Conservation (phyloP, 2,329 filamentous ascomycete species). For the Fusarium udum region DNA sequence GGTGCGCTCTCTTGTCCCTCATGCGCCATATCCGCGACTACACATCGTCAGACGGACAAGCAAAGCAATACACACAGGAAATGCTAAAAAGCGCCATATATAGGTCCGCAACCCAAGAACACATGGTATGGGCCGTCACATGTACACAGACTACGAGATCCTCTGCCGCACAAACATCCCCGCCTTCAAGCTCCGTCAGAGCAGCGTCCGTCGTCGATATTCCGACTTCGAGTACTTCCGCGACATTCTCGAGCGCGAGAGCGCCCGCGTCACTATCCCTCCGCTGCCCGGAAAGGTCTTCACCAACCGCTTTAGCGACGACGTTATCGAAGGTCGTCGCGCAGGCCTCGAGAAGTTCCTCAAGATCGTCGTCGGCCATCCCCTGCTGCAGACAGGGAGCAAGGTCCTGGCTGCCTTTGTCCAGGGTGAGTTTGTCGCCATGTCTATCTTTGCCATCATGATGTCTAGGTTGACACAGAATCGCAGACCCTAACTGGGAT, state of each 20-base stretch:
- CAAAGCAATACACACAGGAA: background rate
- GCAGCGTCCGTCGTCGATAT: slow-evolving; percentile 90
- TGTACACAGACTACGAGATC: slow-evolving; percentile 99
- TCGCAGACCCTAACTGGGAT: slow-evolving; percentile 85
- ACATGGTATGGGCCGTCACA: slow-evolving; percentile 90
- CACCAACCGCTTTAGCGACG: slow-evolving; percentile 96
- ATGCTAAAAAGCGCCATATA: slow-evolving; percentile 28
- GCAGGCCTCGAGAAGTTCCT: slow-evolving; percentile 94
- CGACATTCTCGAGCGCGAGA: slow-evolving; percentile 96
- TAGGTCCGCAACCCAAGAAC: slow-evolving; percentile 94
- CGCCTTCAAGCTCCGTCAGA: slow-evolving; percentile 94
- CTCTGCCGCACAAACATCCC: slow-evolving; percentile 98
- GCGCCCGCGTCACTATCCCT: slow-evolving; percentile 92
- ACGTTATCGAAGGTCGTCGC: slow-evolving; percentile 94
- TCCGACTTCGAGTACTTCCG: slow-evolving; percentile 99
- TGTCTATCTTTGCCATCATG: slow-evolving; percentile 6
- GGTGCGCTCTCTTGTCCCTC: slow-evolving; percentile 57
- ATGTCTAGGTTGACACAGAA: slow-evolving; percentile 6
- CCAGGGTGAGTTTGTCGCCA: slow-evolving; percentile 71
- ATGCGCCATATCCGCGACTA: background rate
- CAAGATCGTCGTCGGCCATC: slow-evolving; percentile 97
- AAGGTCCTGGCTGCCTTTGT: slow-evolving; percentile 97
- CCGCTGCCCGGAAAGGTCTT: slow-evolving; percentile 97
- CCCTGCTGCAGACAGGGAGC: slow-evolving; percentile 94
- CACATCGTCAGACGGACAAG: background rate